Base-by-base conservation (phyloP, 2,329 filamentous ascomycete genomes). In the Diaporthe helianthi region DNA sequence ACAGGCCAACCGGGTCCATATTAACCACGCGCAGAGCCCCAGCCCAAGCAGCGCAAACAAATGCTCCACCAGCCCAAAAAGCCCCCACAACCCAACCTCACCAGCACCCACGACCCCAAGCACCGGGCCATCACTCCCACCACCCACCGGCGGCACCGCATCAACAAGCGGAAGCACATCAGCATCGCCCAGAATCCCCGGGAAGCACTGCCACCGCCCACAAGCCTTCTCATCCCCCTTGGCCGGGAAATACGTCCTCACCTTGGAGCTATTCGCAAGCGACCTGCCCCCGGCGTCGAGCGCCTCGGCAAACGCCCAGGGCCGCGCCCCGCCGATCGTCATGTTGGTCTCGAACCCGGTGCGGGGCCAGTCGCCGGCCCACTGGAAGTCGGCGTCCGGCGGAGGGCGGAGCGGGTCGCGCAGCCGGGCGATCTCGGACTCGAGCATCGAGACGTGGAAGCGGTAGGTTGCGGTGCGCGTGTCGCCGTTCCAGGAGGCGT, bases 401-500 rank as follows among this genome's bases (percentile, higher is more conserved):
- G 64, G 64, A 1, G 64, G 36, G 13, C 24, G 10, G 29, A 31
- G 29, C 12, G 58, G 8, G 26, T 33, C 19, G 13, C 22, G 15
- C 29, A 31, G 29, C 26, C 19, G 19, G 1, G 29, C 26, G 17
- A 33, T 8, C 9, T 24, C 24, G 4, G 55, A 60, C 24, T 44
- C 38, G 53, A 44, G 36, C 15, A 44, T 58, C 4, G 67, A 65
- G 2, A 69, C 53, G 51, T 64, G 63, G 65, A 70, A 70, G 19
- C 55, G 65, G 47, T 67, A 70, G 7, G 19, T 46, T 0, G 26
- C 58, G 1, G 64, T 24, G 15, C 46, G 31, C 3, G 69, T 70
- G 64, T 67, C 69, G 51, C 69, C 69, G 52, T 70, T 70, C 69
- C 69, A 70, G 2, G 47, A 55, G 4, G 55, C 69, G 65, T 68